Evolutionary conservation across 1,284 basidiomycete genomes (phyloP).

Genomic region (Schizophyllum commune): DNA sequence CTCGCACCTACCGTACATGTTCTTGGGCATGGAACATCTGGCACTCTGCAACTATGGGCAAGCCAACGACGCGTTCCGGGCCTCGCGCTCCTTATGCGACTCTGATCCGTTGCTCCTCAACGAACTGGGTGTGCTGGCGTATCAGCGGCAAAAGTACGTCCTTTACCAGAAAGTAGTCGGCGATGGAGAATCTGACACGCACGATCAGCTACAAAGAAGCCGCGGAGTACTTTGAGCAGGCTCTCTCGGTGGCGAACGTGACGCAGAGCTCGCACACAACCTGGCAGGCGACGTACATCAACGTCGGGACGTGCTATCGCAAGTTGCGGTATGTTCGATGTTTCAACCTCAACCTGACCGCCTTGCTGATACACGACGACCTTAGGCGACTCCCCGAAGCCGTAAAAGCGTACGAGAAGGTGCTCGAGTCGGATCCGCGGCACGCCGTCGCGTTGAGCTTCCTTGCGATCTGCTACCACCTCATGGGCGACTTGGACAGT

Average conservation of each 20-base stretch:
- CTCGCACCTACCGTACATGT: conserved; percentile 89
- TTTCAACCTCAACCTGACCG: conserved; percentile 4
- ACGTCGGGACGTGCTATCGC: conserved; percentile 82
- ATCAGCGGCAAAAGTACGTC: conserved; percentile 75
- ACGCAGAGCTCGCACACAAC: conserved; percentile 78
- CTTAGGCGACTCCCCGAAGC: conserved; percentile 65
- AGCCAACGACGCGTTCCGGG: conserved; percentile 83
- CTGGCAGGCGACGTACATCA: conserved; percentile 87
- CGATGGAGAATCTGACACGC: conserved; percentile 3
- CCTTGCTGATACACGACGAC: not conserved
- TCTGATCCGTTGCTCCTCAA: conserved; percentile 87
- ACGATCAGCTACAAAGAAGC: conserved; percentile 61
- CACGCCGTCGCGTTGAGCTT: conserved; percentile 75
- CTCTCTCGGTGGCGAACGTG: conserved; percentile 68
- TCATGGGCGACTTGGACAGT: conserved; percentile 62
- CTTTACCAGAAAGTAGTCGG: not conserved
- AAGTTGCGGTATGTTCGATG: conserved; percentile 54
- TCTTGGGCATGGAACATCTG: conserved; percentile 98
- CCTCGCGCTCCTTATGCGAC: conserved; percentile 74
- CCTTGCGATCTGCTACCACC: conserved; percentile 78
- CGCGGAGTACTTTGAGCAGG: conserved; percentile 59
- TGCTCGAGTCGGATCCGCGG: conserved; percentile 75
- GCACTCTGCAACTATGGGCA: conserved; percentile 77
- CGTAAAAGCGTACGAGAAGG: conserved; percentile 61
- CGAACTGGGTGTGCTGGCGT: conserved; percentile 90